Evolutionary conservation across 1,284 basidiomycete species (phyloP).

Genomic region (Puccinia triticina): DNA sequence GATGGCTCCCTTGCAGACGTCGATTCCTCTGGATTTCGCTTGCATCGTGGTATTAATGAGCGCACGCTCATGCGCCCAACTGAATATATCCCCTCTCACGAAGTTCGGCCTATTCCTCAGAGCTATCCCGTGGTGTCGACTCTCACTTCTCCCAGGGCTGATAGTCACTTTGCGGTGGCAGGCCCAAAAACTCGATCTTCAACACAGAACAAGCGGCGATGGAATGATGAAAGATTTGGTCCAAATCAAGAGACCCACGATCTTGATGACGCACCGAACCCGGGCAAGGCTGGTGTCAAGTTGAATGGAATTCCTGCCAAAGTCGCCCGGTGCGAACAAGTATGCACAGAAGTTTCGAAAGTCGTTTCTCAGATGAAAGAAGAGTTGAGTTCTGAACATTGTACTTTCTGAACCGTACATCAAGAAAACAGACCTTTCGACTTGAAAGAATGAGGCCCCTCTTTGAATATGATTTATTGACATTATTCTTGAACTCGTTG

Average conservation of each 20-base stretch:
- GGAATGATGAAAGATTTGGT: constrained; percentile 18
- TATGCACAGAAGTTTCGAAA: constrained; percentile 26
- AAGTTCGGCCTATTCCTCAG: background rate
- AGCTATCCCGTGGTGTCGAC: background rate
- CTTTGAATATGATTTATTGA: background rate
- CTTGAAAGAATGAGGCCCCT: background rate
- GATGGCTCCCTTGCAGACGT: constrained; percentile 13
- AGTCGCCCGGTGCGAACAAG: constrained; percentile 41
- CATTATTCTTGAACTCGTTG: background rate
- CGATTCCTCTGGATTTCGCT: background rate
- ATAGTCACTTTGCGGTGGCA: background rate
- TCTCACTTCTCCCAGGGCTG: constrained; percentile 1
- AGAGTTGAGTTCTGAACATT: constrained; percentile 45
- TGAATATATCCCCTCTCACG: constrained; percentile 10
- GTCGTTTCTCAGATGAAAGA: constrained; percentile 40
- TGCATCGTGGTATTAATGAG: background rate
- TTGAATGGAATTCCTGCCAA: constrained; percentile 44
- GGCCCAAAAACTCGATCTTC: background rate
- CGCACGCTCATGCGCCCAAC: constrained; percentile 17
- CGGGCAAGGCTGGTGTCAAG: constrained; percentile 17
- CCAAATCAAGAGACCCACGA: constrained; percentile 3
- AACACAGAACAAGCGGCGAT: constrained; percentile 8
- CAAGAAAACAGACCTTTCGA: background rate
- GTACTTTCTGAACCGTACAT: background rate
- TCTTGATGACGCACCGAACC: background rate